A percentile compares a stretch with the other conserved stretches of the same genome.
Evolutionary conservation across 2,329 filamentous ascomycete genomes (phyloP).

Genomic region (Acrocalymma vagum): DNA sequence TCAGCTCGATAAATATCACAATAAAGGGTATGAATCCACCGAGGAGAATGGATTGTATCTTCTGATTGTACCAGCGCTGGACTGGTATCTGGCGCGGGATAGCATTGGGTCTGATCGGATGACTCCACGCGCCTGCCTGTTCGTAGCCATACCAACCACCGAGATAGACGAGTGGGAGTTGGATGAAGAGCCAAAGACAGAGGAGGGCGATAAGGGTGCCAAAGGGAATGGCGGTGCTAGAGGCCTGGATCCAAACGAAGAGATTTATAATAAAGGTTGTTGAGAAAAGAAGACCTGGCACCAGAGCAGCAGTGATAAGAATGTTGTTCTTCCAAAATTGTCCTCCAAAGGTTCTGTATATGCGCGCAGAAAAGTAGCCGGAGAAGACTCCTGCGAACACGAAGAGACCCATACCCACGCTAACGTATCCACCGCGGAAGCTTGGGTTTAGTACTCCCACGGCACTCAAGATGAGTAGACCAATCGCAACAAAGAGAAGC

Average conservation of each 20-base stretch:
- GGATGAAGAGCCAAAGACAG: slow-evolving; percentile 83
- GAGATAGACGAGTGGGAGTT: slow-evolving; percentile 83
- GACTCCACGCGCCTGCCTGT: slow-evolving; percentile 74
- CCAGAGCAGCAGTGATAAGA: slow-evolving; percentile 74
- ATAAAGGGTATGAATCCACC: slow-evolving; percentile 84
- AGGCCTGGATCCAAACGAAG: slow-evolving; percentile 90
- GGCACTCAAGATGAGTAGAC: slow-evolving; percentile 76
- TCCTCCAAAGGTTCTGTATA: slow-evolving; percentile 86
- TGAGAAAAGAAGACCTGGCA: slow-evolving; percentile 80
- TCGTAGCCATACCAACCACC: slow-evolving; percentile 82
- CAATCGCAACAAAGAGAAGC: slow-evolving; percentile 80
- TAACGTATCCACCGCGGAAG: slow-evolving; percentile 89
- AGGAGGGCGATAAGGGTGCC: slow-evolving; percentile 77
- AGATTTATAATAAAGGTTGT: slow-evolving; percentile 83
- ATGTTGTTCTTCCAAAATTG: slow-evolving; percentile 79
- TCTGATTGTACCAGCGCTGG: slow-evolving; percentile 78
- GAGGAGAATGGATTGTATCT: slow-evolving; percentile 70
- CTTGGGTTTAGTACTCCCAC: slow-evolving; percentile 84
- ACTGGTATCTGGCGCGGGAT: slow-evolving; percentile 77
- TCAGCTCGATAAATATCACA: slow-evolving; percentile 85
- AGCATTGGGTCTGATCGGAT: slow-evolving; percentile 79
- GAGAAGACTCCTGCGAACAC: slow-evolving; percentile 85
- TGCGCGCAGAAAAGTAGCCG: slow-evolving; percentile 83
- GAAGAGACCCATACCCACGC: slow-evolving; percentile 83
- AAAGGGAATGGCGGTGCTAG: slow-evolving; percentile 86